A percentile compares a stretch with the other conserved stretches of the same genome.
Conservation (phyloP, 116 monocot species). For the Cymodocea nodosa region DNA sequence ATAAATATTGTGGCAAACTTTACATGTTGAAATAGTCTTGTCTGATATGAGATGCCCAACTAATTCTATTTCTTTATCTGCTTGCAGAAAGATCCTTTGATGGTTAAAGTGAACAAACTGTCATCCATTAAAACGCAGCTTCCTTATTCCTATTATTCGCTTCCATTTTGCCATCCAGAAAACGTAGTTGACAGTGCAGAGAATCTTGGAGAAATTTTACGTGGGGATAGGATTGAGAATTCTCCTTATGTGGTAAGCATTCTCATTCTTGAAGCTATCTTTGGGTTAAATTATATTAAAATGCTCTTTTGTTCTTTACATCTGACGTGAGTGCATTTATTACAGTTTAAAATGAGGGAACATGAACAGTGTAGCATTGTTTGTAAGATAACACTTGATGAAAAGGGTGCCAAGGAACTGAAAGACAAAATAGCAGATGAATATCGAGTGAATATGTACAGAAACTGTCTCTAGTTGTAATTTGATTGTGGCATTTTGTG, state of each 20-base stretch:
- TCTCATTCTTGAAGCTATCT: neutral
- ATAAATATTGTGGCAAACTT: no score
- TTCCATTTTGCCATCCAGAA: constrained; percentile 69
- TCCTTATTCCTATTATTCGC: constrained; percentile 88
- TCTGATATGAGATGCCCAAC: neutral
- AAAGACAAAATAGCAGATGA: constrained; percentile 73
- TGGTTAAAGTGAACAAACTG: constrained; percentile 90
- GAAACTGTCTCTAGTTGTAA: neutral
- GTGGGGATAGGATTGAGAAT: constrained; percentile 88
- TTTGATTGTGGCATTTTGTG: neutral
- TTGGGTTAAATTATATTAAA: neutral
- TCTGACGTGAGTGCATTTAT: neutral
- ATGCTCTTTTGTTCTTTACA: neutral
- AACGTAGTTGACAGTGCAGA: constrained; percentile 81
- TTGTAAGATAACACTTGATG: constrained; percentile 31
- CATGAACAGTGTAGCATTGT: constrained; percentile 43
- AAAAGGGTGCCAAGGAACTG: constrained; percentile 38
- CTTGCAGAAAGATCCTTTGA: constrained; percentile 63
- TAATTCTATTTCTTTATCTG: neutral
- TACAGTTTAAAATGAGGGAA: constrained; percentile 72
- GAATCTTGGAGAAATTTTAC: constrained; percentile 91
- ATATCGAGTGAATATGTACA: constrained; percentile 68
- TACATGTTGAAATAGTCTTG: neutral
- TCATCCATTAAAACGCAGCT: constrained; percentile 82
- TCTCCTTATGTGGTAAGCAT: constrained; percentile 71